Evolutionary conservation across 2,329 filamentous ascomycete species (phyloP), one percentile per base, ranked within the genome.

Genomic region (Exophiala oligosperma): DNA sequence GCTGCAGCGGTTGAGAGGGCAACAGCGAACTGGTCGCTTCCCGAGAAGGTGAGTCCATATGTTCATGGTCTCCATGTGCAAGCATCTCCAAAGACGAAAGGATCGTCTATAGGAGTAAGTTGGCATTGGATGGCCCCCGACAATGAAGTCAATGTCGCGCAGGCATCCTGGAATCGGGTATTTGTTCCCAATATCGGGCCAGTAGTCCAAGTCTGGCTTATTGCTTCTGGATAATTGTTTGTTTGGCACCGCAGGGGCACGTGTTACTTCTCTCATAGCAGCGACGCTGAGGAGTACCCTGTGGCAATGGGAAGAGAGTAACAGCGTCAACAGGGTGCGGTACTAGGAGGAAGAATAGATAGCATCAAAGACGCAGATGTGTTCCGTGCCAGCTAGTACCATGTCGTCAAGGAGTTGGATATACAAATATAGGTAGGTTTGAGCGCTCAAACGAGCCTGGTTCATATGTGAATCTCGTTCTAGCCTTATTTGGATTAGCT

Each of bases 121-220:
- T 9, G 68, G 66, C 63, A 69, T 69, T 8, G 65, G 68, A 49
- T 69, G 67, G 12, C 64, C 60, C n/a, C 54, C 49, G 43, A 67
- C 26, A 35, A 67, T 64, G 44, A 59, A 67, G 26, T 67, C 64
- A 57, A 67, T 69, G 41, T 69, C 67, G 21, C 65, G 64, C 1
- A 68, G 64, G 66, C 66, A 69, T 59, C 40, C 49, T 14, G 67
- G 65, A n/a, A 69, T 67, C 29, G 54, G 47, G 24, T 67, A 57
- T 64, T 68, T 68, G 23, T 49, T 65, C 23, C 47, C 65, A 50
- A 68, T 60, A 21, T 14, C 17, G 12, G 64, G 68, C 66, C 67
- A 69, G 12, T 64, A 46, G 9, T 46, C 43, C n/a, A 9, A 11
- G n/a, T 46, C 21, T 46, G 43, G 43, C 43, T 17, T 17, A 17